Evolutionary conservation across 345 rosid genomes (phyloP), one percentile per base, ranked within the genome.

Genomic region (Corchorus olitorius): DNA sequence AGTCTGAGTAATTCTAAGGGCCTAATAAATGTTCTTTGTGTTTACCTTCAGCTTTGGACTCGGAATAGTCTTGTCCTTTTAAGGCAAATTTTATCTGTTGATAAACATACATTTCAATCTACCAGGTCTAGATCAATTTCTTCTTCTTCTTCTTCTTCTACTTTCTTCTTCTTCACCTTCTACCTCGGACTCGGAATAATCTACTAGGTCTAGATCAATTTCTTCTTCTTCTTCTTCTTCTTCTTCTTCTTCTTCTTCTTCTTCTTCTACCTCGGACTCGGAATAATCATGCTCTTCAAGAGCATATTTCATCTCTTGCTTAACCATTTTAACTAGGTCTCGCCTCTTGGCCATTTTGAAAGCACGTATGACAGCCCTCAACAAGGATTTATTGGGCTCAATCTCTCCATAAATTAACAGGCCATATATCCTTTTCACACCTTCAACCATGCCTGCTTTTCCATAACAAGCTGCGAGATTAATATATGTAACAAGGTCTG

Each of bases 371-470:
- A 94, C 79, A 55, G 93, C 94, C 88, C 75, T 86, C 61, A 89
- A 87, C 83, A 92, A 81, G 46, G 90, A 83, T 73, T 86, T 87
- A 78, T 81, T 90, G 43, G 85, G 88, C 72, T 89, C 81, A 2
- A 87, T 81, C 78, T 83, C 90, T 56, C 92, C 88, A 78, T 83
- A 86, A 71, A 88, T 88, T 50, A 92, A 39, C 66, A 82, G 78
- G 75, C 84, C 81, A 76, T 91, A 87, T 65, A 92, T 85, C 77
- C 92, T 88, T 81, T 87, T 91, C 81, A 92, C 92, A 58, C 97
- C 98, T 78, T 91, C 94, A 53, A 91, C 79, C 94, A 94, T 90
- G 27, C 94, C 93, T 62, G 97, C 93, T 82, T 85, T 93, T 39
- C 93, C 95, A 50, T 94, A 93, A 75, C 97, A 85, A 75, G 78